Conservation (phyloP, 108 stramenopile species). For the Asterionellopsis glacialis region DNA sequence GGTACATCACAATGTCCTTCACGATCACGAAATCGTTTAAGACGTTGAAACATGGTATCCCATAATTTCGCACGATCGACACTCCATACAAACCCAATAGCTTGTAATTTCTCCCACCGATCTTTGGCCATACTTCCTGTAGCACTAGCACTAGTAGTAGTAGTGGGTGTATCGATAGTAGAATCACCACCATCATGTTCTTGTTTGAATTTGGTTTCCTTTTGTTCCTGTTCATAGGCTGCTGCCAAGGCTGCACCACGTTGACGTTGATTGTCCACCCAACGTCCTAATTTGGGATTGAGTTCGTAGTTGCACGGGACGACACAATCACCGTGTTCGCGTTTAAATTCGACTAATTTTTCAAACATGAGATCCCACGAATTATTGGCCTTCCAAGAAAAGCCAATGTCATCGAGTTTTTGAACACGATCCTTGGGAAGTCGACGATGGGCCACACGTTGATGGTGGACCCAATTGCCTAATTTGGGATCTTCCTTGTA, state of each 20-base stretch:
- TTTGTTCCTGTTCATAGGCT: no score
- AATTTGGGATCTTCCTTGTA: constrained; percentile 32
- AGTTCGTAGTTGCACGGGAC: neutral
- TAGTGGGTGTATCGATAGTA: no score
- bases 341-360: constrained; percentile 35
- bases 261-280: neutral
- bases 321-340: constrained; percentile 17
- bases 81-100: no score
- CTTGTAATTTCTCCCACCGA: no score
- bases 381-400: constrained; percentile 10
- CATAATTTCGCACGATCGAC: no score
- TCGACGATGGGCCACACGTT: neutral
- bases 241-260: no score
- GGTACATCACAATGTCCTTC: no score
- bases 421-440: constrained; percentile 7
- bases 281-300: neutral
- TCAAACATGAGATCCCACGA: constrained; percentile 51
- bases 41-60: no score
- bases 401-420: neutral
- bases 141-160: no score
- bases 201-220: neutral
- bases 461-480: constrained; percentile 35
- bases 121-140: no score
- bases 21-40: no score
- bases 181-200: neutral